Evolutionary conservation across 2,329 filamentous ascomycete species (phyloP), one percentile per base, ranked within the genome.

Genomic region (Aspergillus cejpii): DNA sequence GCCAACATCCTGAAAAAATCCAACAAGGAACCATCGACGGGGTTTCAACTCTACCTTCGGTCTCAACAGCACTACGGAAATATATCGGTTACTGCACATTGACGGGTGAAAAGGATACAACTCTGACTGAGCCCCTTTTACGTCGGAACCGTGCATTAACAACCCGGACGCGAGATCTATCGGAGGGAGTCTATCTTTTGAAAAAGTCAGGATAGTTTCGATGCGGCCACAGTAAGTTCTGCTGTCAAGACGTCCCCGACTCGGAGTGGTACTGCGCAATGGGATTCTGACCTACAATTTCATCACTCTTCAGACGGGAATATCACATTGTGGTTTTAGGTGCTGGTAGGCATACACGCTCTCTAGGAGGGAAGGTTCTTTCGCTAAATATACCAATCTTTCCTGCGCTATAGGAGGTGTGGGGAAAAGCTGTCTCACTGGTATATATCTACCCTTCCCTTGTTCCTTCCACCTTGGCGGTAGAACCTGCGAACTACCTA

Each of bases 391-490:
- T 33, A 51, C 48, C 49, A 24, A 39, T 45, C 17, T 40, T 41
- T 39, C 48, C 43, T 40, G 34, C 49, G 37, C 47, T 60, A 59
- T 66, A 88, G 85, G 88, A 70, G 88, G 88, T 66, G 88, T 94
- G 63, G 88, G 88, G 51, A 94, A 94, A 71, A 94, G 87, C 67
- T 94, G 88, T 75, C 74, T 94, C 58, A 94, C 88, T 67, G 87
- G 87, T 92, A 74, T 65, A 74, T 65, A 48, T n/a, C 47, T 49
- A 24, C 28, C 14, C 48, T 51, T 50, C 41, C 21, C 21, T 31
- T 33, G 37, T 15, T 36, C 8, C 28, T 19, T 47, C 34, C 34
- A 58, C 62, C 38, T 63, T 50, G 10, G 26, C 10, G 5, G 23
- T 24, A 12, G 14, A 23, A 11, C 10, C 36, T 20, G 8, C 15